Conservation (phyloP, 352 stramenopile genomes). For the Globisporangium lucens region DNA sequence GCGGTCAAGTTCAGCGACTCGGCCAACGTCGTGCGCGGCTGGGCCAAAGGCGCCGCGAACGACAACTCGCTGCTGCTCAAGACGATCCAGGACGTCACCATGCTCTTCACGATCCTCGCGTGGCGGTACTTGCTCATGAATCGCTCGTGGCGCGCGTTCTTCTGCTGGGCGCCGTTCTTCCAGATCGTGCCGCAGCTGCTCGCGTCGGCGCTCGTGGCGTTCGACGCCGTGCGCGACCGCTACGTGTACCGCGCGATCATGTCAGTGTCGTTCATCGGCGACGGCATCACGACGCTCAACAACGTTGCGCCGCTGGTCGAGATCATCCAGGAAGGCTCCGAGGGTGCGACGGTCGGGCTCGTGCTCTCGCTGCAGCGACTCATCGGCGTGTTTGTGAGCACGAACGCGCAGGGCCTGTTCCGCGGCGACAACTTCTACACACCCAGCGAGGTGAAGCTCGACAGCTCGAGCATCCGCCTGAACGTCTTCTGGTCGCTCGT, state of each 20-base stretch:
- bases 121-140: slow-evolving; percentile 14
- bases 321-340: slow-evolving; percentile 27
- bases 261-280: slow-evolving; percentile 11
- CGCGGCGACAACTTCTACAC: slow-evolving; percentile 15
- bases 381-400: slow-evolving; percentile 18
- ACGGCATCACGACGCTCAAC: slow-evolving; percentile 18
- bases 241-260: slow-evolving; percentile 15
- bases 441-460: slow-evolving; percentile 7
- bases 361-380: slow-evolving; percentile 19
- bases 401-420: slow-evolving; percentile 14
- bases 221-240: slow-evolving; percentile 13
- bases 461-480: slow-evolving; percentile 3
- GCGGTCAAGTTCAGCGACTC: slow-evolving; percentile 32
- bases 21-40: slow-evolving; percentile 21
- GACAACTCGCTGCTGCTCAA: slow-evolving; percentile 16
- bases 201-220: slow-evolving; percentile 3
- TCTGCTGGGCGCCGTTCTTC: slow-evolving; percentile 12
- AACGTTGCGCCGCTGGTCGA: slow-evolving; percentile 12
- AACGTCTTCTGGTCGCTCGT: slow-evolving; percentile 18
- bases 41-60: slow-evolving; percentile 19
- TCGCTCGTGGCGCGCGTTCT: slow-evolving; percentile 13
- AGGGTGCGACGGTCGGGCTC: slow-evolving; percentile 25
- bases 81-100: slow-evolving; percentile 14
- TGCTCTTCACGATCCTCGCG: slow-evolving; percentile 14
- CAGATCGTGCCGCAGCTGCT: slow-evolving; percentile 13